Percentiles rank a stretch among this genome's conserved stretches.
phyloP scores from a whole-genome alignment of 2,329 filamentous ascomycete genomes.

The Pseudopyrenochaeta lycopersici region DNA sequence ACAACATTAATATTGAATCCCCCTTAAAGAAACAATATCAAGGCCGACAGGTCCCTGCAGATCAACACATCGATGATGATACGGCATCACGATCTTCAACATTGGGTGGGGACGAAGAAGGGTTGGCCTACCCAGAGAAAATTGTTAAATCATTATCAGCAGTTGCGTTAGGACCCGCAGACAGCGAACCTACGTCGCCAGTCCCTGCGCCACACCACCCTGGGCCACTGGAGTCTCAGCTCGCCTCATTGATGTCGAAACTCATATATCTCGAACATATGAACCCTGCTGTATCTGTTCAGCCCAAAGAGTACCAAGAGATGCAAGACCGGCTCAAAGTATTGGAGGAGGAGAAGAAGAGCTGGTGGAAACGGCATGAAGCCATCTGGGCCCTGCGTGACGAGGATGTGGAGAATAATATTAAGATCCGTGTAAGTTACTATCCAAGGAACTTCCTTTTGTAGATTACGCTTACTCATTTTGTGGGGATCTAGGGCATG shows the following conservation, averaged over 20 bases:
- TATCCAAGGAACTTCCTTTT: too few relatives aligned
- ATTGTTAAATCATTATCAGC: slow-evolving; percentile 32
- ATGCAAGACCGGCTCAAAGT: slow-evolving; percentile 41
- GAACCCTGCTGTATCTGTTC: slow-evolving; percentile 46
- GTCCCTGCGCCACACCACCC: slow-evolving; percentile 36
- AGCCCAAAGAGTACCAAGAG: slow-evolving; percentile 48
- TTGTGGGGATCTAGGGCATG: slow-evolving; percentile 26
- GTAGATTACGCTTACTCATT: slow-evolving; percentile 4
- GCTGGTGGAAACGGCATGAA: slow-evolving; percentile 48
- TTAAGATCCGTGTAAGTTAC: slow-evolving; percentile 48
- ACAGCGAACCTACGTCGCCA: slow-evolving; percentile 28
- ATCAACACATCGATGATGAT: slow-evolving; percentile 40
- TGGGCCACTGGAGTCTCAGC: slow-evolving; percentile 48
- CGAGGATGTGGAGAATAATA: slow-evolving; percentile 55
- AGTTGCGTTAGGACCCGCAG: slow-evolving; percentile 9
- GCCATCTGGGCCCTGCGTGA: slow-evolving; percentile 54
- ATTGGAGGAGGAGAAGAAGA: slow-evolving; percentile 50
- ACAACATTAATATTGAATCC: slow-evolving; percentile 17
- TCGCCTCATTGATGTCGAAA: slow-evolving; percentile 49
- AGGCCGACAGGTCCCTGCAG: slow-evolving; percentile 13
- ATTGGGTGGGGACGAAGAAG: slow-evolving; percentile 41
- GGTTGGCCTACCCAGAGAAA: slow-evolving; percentile 41
- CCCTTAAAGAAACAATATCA: slow-evolving; percentile 22
- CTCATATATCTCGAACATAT: slow-evolving; percentile 45
- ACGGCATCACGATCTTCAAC: slow-evolving; percentile 44